Evolutionary conservation across 148 eudicot species (phyloP).

Genomic region (Silene conica): DNA sequence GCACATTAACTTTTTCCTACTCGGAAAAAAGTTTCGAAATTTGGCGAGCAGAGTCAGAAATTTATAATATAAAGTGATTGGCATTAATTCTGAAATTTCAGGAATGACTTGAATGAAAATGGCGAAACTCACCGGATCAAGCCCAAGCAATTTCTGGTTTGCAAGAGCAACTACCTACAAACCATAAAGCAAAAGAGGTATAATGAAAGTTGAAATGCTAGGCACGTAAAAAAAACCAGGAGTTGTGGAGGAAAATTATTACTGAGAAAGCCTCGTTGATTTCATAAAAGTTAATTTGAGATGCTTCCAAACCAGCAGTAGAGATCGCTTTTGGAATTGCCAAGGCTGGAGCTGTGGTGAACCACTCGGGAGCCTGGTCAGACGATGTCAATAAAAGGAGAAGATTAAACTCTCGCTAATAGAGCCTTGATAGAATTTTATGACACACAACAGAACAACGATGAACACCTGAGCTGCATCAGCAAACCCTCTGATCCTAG

Average conservation of each 20-base stretch:
- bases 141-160: conserved; percentile 73
- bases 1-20: conserved; percentile 78
- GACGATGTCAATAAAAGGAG: conserved; percentile 12
- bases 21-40: conserved; percentile 1
- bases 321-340: conserved; percentile 93
- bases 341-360: conserved; percentile 93
- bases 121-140: conserved; percentile 63
- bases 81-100: neutral
- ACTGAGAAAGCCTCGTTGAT: conserved; percentile 98
- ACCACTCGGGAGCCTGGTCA: conserved; percentile 87
- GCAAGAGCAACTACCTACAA: conserved; percentile 92
- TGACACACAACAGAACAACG: neutral
- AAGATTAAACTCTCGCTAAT: too few relatives aligned
- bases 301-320: conserved; percentile 70
- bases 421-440: too few relatives aligned
- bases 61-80: neutral
- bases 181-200: conserved; percentile 16
- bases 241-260: conserved; percentile 22
- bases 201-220: neutral
- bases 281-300: conserved; percentile 80
- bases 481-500: conserved; percentile 77
- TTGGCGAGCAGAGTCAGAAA: neutral
- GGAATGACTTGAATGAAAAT: conserved; percentile 2
- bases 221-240: neutral
- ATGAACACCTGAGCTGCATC: conserved; percentile 88